Evolutionary conservation across 2,329 filamentous ascomycete species (phyloP), one percentile per base, ranked within the genome.

Genomic region (Epicoccum nigrum): DNA sequence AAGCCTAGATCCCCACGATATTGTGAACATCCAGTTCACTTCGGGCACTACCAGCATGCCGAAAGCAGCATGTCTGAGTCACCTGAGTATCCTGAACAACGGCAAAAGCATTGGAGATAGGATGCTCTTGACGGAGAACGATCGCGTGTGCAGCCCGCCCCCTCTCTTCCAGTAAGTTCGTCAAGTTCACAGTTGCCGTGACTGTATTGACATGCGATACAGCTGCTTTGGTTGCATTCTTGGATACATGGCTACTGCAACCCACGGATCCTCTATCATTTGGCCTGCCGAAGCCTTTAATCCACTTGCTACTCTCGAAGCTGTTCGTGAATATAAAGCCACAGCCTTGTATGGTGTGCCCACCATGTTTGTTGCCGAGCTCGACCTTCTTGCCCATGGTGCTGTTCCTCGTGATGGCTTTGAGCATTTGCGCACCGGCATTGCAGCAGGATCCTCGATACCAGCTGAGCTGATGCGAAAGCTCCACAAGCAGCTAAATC

Each of bases 1-100:
- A 19, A 76, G 76, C 0, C 77, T 87, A 1, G 60, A 78, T 13
- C 79, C 85, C 0, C 71, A 83, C 54, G 93, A 97, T 42, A 85
- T 88, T 2, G 87, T 95, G 60, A 97, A 97, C 69, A 96, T 97
- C 58, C 93, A 97, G 72, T 97, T 97, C 77, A 99, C 94, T 0
- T 93, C 88, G 0, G 94, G 93, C n/a, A 97, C 94, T 0, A 97
- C 94, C 0, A 90, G 89, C 0, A 80, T 83, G 65, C 93, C 92
- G 17, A 97, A 97, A 76, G 94, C 94, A 0, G 93, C 93, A 1
- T 95, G 92, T 77, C 82, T 99, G 25, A 87, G 84, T 0, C 93
- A 97, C 75, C 82, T 81, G 3, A 87, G 83, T n/a, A 93, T 97
- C 58, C 80, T 99, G 55, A 99, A 97, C 75, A 97, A 97, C 69